A percentile compares a stretch with the other conserved stretches of the same genome.
Evolutionary conservation across 257 asterid species (phyloP).

Genomic region (Solanum sitiens): DNA sequence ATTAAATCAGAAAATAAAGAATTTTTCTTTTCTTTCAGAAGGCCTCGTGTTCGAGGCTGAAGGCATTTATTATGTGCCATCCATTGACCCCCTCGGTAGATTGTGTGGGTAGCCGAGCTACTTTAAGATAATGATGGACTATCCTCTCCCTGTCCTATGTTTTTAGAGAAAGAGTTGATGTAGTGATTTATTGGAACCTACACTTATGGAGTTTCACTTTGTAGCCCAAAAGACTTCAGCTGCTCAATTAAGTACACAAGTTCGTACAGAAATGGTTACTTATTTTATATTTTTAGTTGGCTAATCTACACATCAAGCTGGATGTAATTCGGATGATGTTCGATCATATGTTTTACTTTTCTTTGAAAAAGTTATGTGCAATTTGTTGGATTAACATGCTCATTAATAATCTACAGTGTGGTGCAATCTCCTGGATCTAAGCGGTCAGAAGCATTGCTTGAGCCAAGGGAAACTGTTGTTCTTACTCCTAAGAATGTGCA

Average conservation of each 20-base stretch:
- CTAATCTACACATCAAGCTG: background rate
- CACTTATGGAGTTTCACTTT: background rate
- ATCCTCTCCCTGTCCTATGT: background rate
- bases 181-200: background rate
- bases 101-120: background rate
- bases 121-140: background rate
- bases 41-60: background rate
- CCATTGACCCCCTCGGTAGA: background rate
- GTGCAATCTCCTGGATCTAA: constrained; percentile 68
- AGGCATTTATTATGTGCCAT: background rate
- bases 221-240: background rate
- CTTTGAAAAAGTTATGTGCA: background rate
- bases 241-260: background rate
- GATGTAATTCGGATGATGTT: background rate
- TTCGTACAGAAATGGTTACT: background rate
- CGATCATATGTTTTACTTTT: background rate
- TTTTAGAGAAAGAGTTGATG: background rate
- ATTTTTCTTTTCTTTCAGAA: background rate
- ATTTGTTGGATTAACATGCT: background rate
- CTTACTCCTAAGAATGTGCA: constrained; percentile 97
- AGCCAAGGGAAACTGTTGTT: constrained; percentile 73
- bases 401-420: constrained; percentile 35
- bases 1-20: background rate
- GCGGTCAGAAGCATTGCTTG: constrained; percentile 60
- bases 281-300: background rate